Evolutionary conservation across 2,329 filamentous ascomycete genomes (phyloP).

Genomic region (Sclerotinia subarctica): DNA sequence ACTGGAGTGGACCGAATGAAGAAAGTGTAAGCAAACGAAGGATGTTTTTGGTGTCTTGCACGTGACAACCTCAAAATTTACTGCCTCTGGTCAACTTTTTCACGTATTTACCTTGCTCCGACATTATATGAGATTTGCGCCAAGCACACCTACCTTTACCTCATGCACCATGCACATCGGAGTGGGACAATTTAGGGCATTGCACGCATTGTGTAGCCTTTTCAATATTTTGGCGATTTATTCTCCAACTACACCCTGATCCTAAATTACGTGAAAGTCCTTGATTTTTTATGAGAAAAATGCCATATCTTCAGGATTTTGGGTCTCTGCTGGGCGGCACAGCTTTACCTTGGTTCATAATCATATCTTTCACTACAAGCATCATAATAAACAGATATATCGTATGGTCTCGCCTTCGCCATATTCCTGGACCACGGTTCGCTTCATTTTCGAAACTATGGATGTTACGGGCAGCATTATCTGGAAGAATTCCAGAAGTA

Average conservation of each 20-base stretch:
- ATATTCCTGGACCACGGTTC: neutral
- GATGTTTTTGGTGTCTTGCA: neutral
- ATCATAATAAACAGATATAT: neutral
- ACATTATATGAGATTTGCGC: too few species aligned
- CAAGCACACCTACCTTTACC: neutral
- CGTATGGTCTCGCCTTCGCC: conserved; percentile 1
- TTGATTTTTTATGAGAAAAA: neutral
- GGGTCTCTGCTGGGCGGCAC: too few species aligned
- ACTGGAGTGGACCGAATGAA: neutral
- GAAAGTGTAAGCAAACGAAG: neutral
- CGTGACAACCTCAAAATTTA: neutral
- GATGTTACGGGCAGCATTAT: neutral
- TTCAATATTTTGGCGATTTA: neutral
- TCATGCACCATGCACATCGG: neutral
- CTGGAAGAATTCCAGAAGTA: neutral
- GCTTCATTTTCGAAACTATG: neutral
- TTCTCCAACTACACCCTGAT: neutral
- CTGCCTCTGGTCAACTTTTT: neutral
- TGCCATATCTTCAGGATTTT: neutral
- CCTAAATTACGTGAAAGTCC: neutral
- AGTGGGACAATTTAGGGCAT: neutral
- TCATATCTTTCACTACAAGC: neutral
- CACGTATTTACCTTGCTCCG: neutral
- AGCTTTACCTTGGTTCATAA: neutral
- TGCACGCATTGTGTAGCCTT: neutral